Base-by-base conservation (phyloP, 441 rosid species). In the Populus hybrid region DNA sequence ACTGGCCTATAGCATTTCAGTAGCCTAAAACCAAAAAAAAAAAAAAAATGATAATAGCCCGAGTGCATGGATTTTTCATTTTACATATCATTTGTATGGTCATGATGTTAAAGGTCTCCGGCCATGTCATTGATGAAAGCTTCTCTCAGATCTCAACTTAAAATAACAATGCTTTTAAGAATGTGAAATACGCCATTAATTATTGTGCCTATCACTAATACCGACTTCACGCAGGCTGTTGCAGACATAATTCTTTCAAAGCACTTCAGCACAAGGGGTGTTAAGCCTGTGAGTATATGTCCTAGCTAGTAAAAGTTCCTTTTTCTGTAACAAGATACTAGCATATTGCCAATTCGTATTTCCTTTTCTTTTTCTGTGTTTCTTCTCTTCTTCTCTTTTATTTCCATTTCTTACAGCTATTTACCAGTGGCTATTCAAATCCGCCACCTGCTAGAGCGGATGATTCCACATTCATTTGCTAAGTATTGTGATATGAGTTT, bases 221-320 rank as follows among this genome's bases (percentile, higher is more conserved):
- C 71, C 3, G 30, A 73, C 36, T 66, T 54, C 18, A 73, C 83
- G 83, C 91, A 93, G 97, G 99, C 95, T 71, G 87, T 93, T 76
- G 97, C 92, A 54, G 91, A 92, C 69, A 88, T 88, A 77, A 86
- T 92, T 88, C 90, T 93, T 79, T 88, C 92, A 8, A 92, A 90
- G 81, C 83, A 95, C 86, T 93, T 92, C 85, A 87, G 92, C 70
- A 70, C 94, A 24, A 90, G 86, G 83, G 84, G 85, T 81, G 87
- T 91, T 36, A 91, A 83, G 86, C 80, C 90, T 75, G 98, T 95
- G 85, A 89, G 98, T 90, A 83, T 71, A 70, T 28, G 69, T 32
- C 42, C 28, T 30, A 35, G 40, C 24, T 65, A 8, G 65, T 74
- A 32, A 35, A 76, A 7, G 54, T 59, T 73, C 26, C 40, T 72